Base-by-base conservation (phyloP, 768 basidiomycete species). In the Calocybe gangraenosa region DNA sequence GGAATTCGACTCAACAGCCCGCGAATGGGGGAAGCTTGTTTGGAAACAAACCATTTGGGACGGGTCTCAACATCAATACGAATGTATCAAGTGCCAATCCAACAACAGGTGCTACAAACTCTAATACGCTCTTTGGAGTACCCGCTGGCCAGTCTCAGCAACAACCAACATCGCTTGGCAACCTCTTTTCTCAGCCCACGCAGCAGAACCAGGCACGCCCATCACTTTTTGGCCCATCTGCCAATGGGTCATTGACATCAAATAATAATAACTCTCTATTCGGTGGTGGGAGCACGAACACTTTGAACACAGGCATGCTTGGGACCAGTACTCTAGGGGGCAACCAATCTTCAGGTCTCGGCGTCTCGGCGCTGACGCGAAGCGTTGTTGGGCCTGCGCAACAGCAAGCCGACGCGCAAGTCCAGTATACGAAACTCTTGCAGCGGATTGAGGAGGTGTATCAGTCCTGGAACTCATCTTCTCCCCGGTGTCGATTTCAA, bases 401-500 rank as follows among this genome's bases (percentile, higher is more conserved):
- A 52, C 71, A 73, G 40, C 75, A 79, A 48, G 71, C 71, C n/a
- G 81, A 84, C 62, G 71, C 81, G 6, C 79, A 81, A 47, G 65
- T 68, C 10, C 81, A 88, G 51, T 82, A 77, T 46, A 51, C 63
- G 2, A 73, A 68, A 31, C 56, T 87, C 18, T 61, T 66, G 8
- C 76, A 81, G 42, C 74, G 75, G 46, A 81, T 92, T 18, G 81
- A 87, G 57, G 68, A 58, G 0, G 74, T 91, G 43, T 73, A 78
- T 4, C 68, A 74, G 30, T 82, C 87, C 3, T 93, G 89, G 88
- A 80, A 84, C 56, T 69, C 88, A 17, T 53, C 62, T 17, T 83
- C 82, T 0, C 71, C 80, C 2, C 71, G 79, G 34, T 91, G 90
- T 61, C 75, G 83, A 37, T 93, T 93, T 63, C 90, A 92, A 68